These are phyloP conservation scores for Sugiyamaella boreocaroliniensis DNA, from an alignment of 805 yeast species.

Conservation along the genomic window DNA sequence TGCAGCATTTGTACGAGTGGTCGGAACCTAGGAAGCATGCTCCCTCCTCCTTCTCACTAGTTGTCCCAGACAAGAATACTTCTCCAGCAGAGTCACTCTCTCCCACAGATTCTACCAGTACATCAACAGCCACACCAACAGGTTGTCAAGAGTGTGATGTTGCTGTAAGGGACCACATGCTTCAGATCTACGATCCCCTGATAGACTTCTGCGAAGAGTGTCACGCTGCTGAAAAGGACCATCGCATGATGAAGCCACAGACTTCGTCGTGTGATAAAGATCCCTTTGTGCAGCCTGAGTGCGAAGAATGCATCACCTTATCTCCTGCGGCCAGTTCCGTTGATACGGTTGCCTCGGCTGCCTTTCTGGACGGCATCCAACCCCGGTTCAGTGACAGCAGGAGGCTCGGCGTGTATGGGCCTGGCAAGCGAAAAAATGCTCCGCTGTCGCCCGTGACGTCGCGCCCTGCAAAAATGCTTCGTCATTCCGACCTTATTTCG, in stretches of 20 bases:
- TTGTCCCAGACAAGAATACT: not conserved
- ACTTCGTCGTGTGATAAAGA: not conserved
- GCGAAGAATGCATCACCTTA: not conserved
- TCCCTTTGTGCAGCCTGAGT: not conserved
- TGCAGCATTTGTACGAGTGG: not conserved
- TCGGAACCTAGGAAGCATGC: not conserved
- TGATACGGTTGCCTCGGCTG: not conserved
- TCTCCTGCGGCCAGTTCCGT: not conserved
- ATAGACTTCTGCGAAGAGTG: conserved; percentile 8
- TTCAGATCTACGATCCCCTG: conserved; percentile 8
- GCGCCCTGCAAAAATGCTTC: not conserved
- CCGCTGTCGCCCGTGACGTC: not conserved
- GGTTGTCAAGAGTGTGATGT: conserved; percentile 8
- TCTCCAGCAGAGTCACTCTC: not conserved
- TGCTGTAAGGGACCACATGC: conserved; percentile 7
- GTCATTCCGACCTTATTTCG: not conserved
- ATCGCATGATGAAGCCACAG: not conserved
- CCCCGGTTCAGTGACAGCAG: conserved; percentile 6
- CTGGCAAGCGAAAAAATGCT: not conserved
- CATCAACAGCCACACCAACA: not conserved
- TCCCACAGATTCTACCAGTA: not conserved
- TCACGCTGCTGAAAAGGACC: conserved; percentile 8
- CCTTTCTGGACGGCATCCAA: not conserved
- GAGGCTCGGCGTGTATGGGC: not conserved
- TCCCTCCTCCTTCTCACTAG: not conserved